Percentiles rank a stretch among this genome's conserved stretches.
These are phyloP conservation scores for Candida schatavii DNA, from an alignment of 805 yeast species.

Conservation along the genomic window DNA sequence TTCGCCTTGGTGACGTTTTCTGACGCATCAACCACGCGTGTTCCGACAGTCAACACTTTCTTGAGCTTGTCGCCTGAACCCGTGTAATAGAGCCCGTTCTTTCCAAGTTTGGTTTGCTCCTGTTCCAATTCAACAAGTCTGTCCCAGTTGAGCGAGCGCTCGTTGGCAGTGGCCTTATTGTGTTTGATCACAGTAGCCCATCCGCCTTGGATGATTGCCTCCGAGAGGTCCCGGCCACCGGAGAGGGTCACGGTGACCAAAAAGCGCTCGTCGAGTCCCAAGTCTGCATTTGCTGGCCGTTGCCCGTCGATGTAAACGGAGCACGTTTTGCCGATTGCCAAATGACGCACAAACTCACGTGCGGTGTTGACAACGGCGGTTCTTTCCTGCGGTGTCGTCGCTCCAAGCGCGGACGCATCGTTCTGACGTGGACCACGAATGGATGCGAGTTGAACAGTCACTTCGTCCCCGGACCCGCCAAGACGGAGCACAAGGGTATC, in stretches of 20 bases:
- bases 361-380: slow-evolving; percentile 62
- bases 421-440: slow-evolving; percentile 68
- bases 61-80: slow-evolving; percentile 28
- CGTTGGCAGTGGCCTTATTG: slow-evolving; percentile 64
- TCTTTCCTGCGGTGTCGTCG: slow-evolving; percentile 29
- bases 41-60: slow-evolving; percentile 52
- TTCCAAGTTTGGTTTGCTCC: slow-evolving; percentile 48
- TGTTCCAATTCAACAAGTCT: slow-evolving; percentile 66
- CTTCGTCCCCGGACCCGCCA: slow-evolving; percentile 44
- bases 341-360: slow-evolving; percentile 70
- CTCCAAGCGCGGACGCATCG: slow-evolving; percentile 47
- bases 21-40: slow-evolving; percentile 74
- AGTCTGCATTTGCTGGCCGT: slow-evolving; percentile 53
- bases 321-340: slow-evolving; percentile 70
- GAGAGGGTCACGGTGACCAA: slow-evolving; percentile 55
- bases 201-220: slow-evolving; percentile 60
- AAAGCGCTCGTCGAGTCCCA: slow-evolving; percentile 62
- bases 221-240: slow-evolving; percentile 59
- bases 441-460: slow-evolving; percentile 73
- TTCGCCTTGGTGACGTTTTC: slow-evolving; percentile 70
- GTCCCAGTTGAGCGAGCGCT: slow-evolving; percentile 77
- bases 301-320: slow-evolving; percentile 58
- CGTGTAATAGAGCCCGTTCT: slow-evolving; percentile 61
- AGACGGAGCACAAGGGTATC: slow-evolving; percentile 63
- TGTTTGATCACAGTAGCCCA: slow-evolving; percentile 77